Evolutionary conservation across 345 rosid genomes (phyloP), one percentile per base, ranked within the genome.

Genomic region (Dovyalis caffra): DNA sequence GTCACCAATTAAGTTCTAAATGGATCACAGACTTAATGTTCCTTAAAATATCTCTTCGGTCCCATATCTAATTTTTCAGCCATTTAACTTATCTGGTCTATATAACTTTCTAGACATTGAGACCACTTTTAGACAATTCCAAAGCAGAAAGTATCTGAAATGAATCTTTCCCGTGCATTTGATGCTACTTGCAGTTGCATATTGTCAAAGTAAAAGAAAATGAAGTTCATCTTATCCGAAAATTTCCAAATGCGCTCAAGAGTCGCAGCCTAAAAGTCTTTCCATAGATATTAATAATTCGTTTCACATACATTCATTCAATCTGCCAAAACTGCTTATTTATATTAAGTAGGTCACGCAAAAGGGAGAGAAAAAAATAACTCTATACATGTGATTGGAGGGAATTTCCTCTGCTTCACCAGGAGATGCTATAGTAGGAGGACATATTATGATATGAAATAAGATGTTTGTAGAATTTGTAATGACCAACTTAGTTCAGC

Each of bases 351-450:
- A 75, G 28, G 60, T 79, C 85, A 78, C 85, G 74, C 78, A 62
- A 68, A 38, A 2, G 31, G 28, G 21, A 40, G 35, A 66, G 73
- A 21, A 70, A 81, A 76, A 78, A 37, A 3, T 18, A 69, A 82
- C 86, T 89, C 92, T 80, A 86, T 81, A 81, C 87, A 84, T 72
- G 81, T 33, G 74, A 73, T 53, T 40, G 64, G 72, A 38, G 57
- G 74, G 67, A 57, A 47, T 70, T 71, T 74, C 77, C 77, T 77
- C 80, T 69, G 70, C 77, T 63, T 73, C 64, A 61, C 72, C 64
- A 15, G 40, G 40, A 28, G 68, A 71, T 51, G 73, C 68, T 72
- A 29, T 38, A 49, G 9, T 64, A 16, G 63, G 31, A 20, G 26
- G 34, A 56, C 57, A 67, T 64, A 43, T 63, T 35, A 37, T 68